Evolutionary conservation across 345 rosid genomes (phyloP).

Genomic region (Mallotus nudiflorus): DNA sequence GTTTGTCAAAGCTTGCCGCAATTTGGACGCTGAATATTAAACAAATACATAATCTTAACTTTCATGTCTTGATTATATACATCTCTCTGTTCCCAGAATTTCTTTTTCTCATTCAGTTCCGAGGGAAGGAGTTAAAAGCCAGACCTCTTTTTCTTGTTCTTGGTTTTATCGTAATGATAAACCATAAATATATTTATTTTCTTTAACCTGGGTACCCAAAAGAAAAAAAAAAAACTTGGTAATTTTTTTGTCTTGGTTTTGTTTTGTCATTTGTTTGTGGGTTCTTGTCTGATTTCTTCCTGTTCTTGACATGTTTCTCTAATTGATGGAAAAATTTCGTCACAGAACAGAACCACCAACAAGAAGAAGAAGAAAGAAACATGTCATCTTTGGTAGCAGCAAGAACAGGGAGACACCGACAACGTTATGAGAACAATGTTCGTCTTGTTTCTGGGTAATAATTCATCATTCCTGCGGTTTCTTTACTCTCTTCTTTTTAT

Average conservation of each 20-base stretch:
- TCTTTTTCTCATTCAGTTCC: too few relatives aligned
- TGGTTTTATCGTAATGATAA: neutral
- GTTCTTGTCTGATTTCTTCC: neutral
- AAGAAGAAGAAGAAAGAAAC: neutral
- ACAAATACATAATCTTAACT: too few relatives aligned
- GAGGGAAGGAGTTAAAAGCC: too few relatives aligned
- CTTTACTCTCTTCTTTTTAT: too few relatives aligned
- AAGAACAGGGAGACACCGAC: conserved; percentile 19
- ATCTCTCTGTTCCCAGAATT: too few relatives aligned
- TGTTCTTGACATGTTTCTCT: neutral
- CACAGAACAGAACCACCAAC: neutral
- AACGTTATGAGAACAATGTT: conserved; percentile 25
- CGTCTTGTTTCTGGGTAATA: conserved; percentile 25
- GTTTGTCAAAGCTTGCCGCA: too few relatives aligned
- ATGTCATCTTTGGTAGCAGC: conserved; percentile 19
- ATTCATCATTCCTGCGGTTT: neutral
- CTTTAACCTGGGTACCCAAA: neutral
- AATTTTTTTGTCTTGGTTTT: neutral
- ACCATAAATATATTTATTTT: neutral
- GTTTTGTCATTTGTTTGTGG: neutral
- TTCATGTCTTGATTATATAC: too few relatives aligned
- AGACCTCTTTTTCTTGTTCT: too few relatives aligned
- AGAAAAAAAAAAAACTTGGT: neutral
- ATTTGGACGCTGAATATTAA: too few relatives aligned
- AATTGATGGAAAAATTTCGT: neutral